Evolutionary conservation across 2,329 filamentous ascomycete genomes (phyloP).

Genomic region (Botryotinia convoluta): DNA sequence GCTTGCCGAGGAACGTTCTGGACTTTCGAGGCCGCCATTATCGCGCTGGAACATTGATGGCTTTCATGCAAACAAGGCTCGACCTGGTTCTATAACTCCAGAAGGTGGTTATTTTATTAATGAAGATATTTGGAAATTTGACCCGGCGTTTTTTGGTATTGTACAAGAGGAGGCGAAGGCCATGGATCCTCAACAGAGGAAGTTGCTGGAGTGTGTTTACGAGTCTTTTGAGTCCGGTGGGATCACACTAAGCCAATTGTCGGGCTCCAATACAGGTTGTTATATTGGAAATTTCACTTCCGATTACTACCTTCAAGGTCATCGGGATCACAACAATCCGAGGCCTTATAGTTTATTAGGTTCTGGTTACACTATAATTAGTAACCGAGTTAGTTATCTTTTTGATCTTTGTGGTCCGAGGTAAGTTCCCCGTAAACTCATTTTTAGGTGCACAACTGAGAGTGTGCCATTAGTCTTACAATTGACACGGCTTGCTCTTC

Average conservation of each 20-base stretch:
- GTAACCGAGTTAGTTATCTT: conserved; percentile 31
- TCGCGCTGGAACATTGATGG: conserved; percentile 26
- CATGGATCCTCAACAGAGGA: conserved; percentile 17
- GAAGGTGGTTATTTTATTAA: conserved; percentile 27
- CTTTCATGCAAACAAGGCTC: conserved; percentile 20
- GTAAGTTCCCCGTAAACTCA: conserved; percentile 56
- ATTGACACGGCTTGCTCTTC: conserved; percentile 48
- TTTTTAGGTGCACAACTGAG: conserved; percentile 42
- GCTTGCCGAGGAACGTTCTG: conserved; percentile 21
- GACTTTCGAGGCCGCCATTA: conserved; percentile 22
- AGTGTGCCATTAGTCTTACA: conserved; percentile 38
- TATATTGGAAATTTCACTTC: conserved; percentile 26
- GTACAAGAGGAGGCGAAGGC: conserved; percentile 13
- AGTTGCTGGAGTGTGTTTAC: conserved; percentile 15
- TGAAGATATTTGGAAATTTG: conserved; percentile 33
- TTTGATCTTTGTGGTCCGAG: conserved; percentile 41
- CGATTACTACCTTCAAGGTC: conserved; percentile 12
- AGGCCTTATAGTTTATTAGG: conserved; percentile 33
- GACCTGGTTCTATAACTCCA: conserved; percentile 22
- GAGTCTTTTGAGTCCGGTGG: conserved; percentile 17
- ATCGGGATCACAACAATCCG: conserved; percentile 21
- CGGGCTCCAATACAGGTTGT: conserved; percentile 27
- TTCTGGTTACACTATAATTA: conserved; percentile 16
- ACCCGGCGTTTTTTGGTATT: conserved; percentile 22
- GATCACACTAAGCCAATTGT: conserved; percentile 16